A percentile compares a stretch with the other conserved stretches of the same genome.
Evolutionary conservation across 2,329 filamentous ascomycete species (phyloP).

Genomic region (Sclerotinia sclerotiorum): DNA sequence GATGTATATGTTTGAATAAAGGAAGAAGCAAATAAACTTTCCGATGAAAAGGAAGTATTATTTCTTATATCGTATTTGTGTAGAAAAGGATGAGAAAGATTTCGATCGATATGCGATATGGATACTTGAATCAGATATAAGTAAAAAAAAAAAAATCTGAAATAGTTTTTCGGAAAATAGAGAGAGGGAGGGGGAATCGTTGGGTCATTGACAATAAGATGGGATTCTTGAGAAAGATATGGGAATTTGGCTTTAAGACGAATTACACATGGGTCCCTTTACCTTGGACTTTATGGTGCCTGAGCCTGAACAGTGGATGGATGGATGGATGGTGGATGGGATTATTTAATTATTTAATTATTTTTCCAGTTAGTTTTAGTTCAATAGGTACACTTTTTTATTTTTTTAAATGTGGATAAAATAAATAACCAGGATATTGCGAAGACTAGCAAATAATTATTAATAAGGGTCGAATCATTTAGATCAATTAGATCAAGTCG

Average conservation of each 20-base stretch:
- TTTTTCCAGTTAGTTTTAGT: background rate
- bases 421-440: background rate
- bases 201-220: conserved; percentile 13
- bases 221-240: conserved; percentile 23
- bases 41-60: background rate
- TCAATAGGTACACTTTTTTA: background rate
- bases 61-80: background rate
- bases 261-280: conserved; percentile 3
- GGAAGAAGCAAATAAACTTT: background rate
- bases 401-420: conserved; percentile 2
- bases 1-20: background rate
- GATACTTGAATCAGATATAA: background rate
- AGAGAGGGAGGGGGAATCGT: conserved; percentile 8
- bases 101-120: too few relatives aligned
- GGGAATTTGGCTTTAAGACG: conserved; percentile 17
- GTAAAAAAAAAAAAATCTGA: background rate
- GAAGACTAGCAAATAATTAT: background rate
- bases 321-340: background rate
- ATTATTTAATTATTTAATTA: conserved; percentile 4
- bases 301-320: background rate
- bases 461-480: conserved; percentile 3
- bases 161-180: background rate
- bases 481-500: too few relatives aligned
- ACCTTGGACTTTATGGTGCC: conserved; percentile 7
- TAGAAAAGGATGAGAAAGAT: background rate